A percentile compares a stretch with the other conserved stretches of the same genome.
Evolutionary conservation across 352 stramenopile genomes (phyloP).

Genomic region (Phytophthora crassamura): DNA sequence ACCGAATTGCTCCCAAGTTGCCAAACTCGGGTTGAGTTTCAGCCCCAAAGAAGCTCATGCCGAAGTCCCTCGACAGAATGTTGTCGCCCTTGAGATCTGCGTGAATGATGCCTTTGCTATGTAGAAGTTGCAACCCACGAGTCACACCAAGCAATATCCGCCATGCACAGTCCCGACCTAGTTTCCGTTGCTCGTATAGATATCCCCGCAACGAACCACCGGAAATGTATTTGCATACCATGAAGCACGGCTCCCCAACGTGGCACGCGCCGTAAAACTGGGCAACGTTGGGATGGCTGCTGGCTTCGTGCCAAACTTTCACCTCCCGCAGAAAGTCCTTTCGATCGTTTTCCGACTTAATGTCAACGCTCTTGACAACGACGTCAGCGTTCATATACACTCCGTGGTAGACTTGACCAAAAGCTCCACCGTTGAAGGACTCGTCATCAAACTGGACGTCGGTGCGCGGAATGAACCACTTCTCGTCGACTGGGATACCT

Average conservation of each 20-base stretch:
- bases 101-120: constrained; percentile 8
- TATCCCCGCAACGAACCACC: not conserved
- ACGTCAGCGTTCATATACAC: too few relatives aligned
- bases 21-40: not conserved
- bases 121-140: constrained; percentile 5
- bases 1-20: constrained; percentile 7
- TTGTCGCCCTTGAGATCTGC: too few relatives aligned
- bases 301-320: too few relatives aligned
- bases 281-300: constrained; percentile 2
- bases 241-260: not conserved
- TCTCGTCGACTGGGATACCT: too few relatives aligned
- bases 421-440: too few relatives aligned
- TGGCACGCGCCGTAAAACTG: constrained; percentile 6
- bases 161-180: not conserved
- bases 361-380: too few relatives aligned
- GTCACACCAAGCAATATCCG: constrained; percentile 3
- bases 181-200: not conserved
- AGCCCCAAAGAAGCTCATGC: constrained; percentile 5
- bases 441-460: too few relatives aligned
- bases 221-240: constrained; percentile 7
- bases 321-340: too few relatives aligned
- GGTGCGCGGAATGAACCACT: too few relatives aligned
- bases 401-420: too few relatives aligned
- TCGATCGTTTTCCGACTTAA: too few relatives aligned
- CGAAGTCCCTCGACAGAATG: constrained; percentile 5